Base-by-base conservation (phyloP, 176 grass and related monocot species). In the Coix lacrymajobi region DNA sequence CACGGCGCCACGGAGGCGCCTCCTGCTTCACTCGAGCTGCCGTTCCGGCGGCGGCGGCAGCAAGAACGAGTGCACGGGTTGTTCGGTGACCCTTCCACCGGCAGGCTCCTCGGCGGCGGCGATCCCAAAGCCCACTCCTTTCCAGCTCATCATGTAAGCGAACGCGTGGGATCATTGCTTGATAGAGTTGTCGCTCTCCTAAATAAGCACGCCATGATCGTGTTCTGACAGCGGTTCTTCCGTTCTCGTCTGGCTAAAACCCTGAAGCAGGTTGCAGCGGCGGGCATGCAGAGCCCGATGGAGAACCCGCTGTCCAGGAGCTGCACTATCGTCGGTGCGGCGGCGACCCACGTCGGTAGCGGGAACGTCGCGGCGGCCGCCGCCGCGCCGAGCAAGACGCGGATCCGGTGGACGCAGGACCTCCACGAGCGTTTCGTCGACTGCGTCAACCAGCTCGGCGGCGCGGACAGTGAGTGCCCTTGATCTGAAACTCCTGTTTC, bases 371-470 rank as follows among this genome's bases (percentile, higher is more conserved):
- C 4, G 52, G 7, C 20, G 33, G 52, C 52, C 52, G 34, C 52
- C 8, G 49, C 54, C 6, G 19, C 69, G 25, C 79, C 90, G 11
- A 89, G 85, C 73, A 97, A 95, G 88, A 93, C 84, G 66, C 62
- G 95, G 62, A 97, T 97, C 60, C 78, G 95, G 81, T 97, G 95
- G 95, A 97, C 92, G 16, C 92, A 88, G 65, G 92, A 94, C 66
- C 95, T 97, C 76, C 95, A 97, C 63, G 88, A 94, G 70, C 86
- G 74, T 40, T 97, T 95, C 49, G 92, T 97, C 20, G 86, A 93
- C 31, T 94, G 95, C 43, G 90, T 97, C 24, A 94, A 89, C 72
- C 71, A 88, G 65, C 88, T 97, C 58, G 92, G 95, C 45, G 92
- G 95, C 66, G 90, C 95, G 17, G 92, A 95, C 58, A 97, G 95